Conservation (phyloP, 208 protist species). For the Trypanosoma grayi region DNA sequence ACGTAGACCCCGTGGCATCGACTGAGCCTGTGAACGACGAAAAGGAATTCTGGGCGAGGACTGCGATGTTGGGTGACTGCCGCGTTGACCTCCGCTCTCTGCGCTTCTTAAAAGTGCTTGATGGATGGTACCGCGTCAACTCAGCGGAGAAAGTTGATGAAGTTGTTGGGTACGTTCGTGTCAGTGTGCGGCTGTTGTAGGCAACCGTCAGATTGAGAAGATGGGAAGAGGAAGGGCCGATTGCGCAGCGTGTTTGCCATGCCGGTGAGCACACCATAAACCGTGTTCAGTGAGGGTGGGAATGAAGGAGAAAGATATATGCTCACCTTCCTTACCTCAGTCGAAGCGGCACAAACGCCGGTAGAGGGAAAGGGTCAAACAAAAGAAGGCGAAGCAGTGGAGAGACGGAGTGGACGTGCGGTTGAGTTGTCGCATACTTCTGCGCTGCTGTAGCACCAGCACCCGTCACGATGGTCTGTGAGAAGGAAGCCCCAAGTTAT, state of each 20-base stretch:
- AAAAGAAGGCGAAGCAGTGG: neutral
- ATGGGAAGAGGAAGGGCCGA: too few relatives aligned
- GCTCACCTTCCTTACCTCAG: too few relatives aligned
- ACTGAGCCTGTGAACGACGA: conserved; percentile 26
- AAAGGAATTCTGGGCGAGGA: conserved; percentile 59
- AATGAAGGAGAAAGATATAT: too few relatives aligned
- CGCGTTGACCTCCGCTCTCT: conserved; percentile 74
- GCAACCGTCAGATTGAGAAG: neutral
- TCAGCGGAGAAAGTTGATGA: conserved; percentile 30
- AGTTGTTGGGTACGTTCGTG: conserved; percentile 60
- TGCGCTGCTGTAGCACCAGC: neutral
- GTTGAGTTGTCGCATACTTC: too few relatives aligned
- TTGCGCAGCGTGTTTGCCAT: too few relatives aligned
- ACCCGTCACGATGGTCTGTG: too few relatives aligned
- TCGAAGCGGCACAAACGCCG: neutral
- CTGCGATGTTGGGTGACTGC: conserved; percentile 64
- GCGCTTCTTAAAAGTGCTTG: conserved; percentile 54
- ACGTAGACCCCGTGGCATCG: neutral
- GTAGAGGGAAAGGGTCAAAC: neutral
- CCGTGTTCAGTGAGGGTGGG: too few relatives aligned
- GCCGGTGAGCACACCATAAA: too few relatives aligned
- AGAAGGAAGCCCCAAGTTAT: neutral
- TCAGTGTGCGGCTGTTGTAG: conserved; percentile 48
- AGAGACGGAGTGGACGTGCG: too few relatives aligned
- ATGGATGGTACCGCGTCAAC: conserved; percentile 76